Base-by-base conservation (phyloP, 2,329 filamentous ascomycete genomes). In the Alternaria rosae region DNA sequence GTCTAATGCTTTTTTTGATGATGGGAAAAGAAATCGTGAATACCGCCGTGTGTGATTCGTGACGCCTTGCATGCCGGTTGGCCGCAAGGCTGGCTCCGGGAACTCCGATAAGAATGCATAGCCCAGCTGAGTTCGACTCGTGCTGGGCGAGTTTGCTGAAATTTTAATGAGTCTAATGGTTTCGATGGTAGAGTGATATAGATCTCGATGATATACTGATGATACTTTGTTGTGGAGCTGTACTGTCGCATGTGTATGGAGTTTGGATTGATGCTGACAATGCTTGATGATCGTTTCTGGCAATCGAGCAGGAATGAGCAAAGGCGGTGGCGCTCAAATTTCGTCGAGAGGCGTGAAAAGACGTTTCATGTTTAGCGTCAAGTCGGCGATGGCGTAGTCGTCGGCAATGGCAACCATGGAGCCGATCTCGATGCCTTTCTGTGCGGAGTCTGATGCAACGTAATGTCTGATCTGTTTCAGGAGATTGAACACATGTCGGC, bases 291-390 rank as follows among this genome's bases (percentile, higher is more conserved):
- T 38, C 48, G 59, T 25, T 38, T 45, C 32, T 54, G 41, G 26
- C 47, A 53, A 32, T 54, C 52, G 30, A 53, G 53, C 54, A 35
- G 54, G 17, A 48, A 38, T 38, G 47, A 44, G 12, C 28, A 35
- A 38, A 44, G 17, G 32, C 17, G 32, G 20, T 28, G 28, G 11
- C 25, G 57, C 54, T 54, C 54, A 61, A 21, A 60, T 55, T 45
- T 72, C 71, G 59, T 79, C 76, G 74, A 83, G 82, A 15, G 89
- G 89, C 72, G 85, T 87, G 77, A 92, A 92, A 53, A 93, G 82
- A 70, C 88, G 84, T 72, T 88, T 87, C 89, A 92, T 91, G 78
- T 92, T 87, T 63, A 92, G 82, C 8, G 88, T 91, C 68, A 91
- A 82, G 74, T 90, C 85, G 66, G 83, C 82, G 42, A 87, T 81